phyloP scores from a whole-genome alignment of 2,329 filamentous ascomycete species.

The Ascochyta pisi region DNA sequence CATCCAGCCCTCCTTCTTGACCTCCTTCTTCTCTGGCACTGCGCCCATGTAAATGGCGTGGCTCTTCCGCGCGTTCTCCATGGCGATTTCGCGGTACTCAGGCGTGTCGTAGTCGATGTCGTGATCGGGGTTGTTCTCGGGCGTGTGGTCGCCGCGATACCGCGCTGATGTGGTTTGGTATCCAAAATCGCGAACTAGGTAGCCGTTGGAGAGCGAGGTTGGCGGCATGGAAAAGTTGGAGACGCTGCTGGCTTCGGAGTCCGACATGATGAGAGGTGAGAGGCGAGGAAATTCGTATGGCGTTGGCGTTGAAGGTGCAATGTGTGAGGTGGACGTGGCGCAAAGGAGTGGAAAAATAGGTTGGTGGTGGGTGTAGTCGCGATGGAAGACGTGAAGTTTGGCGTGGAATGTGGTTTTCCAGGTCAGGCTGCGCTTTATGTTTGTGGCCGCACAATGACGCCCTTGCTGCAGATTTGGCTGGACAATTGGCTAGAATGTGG shows the following conservation, averaged over 20 bases:
- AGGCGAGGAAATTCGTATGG: background rate
- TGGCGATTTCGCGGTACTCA: conserved; percentile 28
- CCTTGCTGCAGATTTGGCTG: conserved; percentile 17
- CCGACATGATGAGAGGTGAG: conserved; percentile 1
- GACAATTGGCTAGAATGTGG: conserved; percentile 13
- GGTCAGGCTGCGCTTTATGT: conserved; percentile 6
- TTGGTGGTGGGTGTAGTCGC: background rate
- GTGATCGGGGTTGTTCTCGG: conserved; percentile 37
- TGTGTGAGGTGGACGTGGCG: background rate
- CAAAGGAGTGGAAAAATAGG: background rate
- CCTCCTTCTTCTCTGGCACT: conserved; percentile 21
- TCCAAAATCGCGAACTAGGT: conserved; percentile 33
- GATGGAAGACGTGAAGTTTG: conserved; percentile 1
- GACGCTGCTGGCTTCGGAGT: conserved; percentile 13
- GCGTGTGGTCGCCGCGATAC: conserved; percentile 36
- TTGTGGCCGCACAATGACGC: conserved; percentile 17
- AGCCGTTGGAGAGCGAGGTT: conserved; percentile 7
- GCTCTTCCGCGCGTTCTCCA: conserved; percentile 33
- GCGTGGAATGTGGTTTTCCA: conserved; percentile 8
- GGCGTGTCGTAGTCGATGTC: conserved; percentile 32
- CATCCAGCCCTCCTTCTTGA: conserved; percentile 28
- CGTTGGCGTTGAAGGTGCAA: background rate
- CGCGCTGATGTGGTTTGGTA: conserved; percentile 31
- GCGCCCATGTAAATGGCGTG: conserved; percentile 33
- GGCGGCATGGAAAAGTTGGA: conserved; percentile 14